Conservation (phyloP, 106 monocot genomes). For the Dendrobium nobile region DNA sequence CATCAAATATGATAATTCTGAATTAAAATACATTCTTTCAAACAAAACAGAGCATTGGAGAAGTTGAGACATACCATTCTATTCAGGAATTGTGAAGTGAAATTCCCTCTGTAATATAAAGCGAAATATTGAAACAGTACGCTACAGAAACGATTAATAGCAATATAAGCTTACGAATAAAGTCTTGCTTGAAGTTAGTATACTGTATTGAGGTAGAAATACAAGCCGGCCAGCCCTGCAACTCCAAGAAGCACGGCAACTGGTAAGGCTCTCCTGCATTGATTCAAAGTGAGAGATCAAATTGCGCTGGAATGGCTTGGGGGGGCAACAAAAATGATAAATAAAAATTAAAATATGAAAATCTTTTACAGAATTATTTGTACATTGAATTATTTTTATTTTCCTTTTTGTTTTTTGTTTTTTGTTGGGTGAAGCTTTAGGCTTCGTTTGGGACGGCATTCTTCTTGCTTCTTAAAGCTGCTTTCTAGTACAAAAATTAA, state of each 20-base stretch:
- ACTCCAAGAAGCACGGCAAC: constrained; percentile 48
- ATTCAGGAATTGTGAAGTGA: too few relatives aligned
- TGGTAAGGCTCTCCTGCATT: constrained; percentile 67
- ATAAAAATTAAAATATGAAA: neutral
- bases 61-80: too few relatives aligned
- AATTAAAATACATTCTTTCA: too few relatives aligned
- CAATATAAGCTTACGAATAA: neutral
- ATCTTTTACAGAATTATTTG: neutral
- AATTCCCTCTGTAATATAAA: too few relatives aligned
- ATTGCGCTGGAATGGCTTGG: too few relatives aligned
- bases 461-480: too few relatives aligned
- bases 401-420: neutral
- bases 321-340: neutral
- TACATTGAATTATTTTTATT: neutral
- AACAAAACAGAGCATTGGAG: too few relatives aligned
- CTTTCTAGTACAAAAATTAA: too few relatives aligned
- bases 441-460: too few relatives aligned
- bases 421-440: too few relatives aligned
- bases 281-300: neutral
- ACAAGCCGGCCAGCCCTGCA: constrained; percentile 64
- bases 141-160: neutral
- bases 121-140: too few relatives aligned
- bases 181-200: constrained; percentile 16
- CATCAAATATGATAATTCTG: too few relatives aligned
- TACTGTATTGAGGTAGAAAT: constrained; percentile 81